phyloP scores from a whole-genome alignment of 495 filamentous ascomycete genomes.

The Neurospora sp. region DNA sequence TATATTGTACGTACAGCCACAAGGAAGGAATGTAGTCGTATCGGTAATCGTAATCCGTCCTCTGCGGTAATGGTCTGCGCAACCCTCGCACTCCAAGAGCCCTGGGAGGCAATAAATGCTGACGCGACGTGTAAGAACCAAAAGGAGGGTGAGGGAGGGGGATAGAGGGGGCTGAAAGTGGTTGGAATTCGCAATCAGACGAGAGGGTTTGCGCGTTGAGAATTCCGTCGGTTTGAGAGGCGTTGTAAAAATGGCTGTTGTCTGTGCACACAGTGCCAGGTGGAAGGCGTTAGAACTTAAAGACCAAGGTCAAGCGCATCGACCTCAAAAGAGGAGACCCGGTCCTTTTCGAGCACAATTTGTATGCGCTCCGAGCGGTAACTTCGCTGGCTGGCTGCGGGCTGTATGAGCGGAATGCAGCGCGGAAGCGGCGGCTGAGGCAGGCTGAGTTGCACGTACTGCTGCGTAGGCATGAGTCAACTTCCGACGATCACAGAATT shows the following conservation, averaged over 20 bases:
- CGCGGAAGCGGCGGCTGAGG: not conserved
- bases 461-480: not conserved
- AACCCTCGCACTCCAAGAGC: not conserved
- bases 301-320: not conserved
- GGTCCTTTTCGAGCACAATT: not conserved
- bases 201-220: not conserved
- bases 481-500: not conserved
- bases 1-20: not conserved
- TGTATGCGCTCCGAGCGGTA: not conserved
- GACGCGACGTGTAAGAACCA: not conserved
- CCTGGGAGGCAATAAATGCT: not conserved
- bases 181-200: not conserved
- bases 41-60: not conserved
- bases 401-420: not conserved
- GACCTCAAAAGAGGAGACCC: not conserved
- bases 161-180: not conserved
- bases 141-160: not conserved
- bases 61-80: not conserved
- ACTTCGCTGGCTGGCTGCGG: not conserved
- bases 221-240: not conserved
- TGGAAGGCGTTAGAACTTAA: not conserved
- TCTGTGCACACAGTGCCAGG: not conserved
- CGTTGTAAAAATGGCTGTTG: not conserved
- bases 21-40: not conserved
- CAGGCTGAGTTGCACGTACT: not conserved